A percentile compares a stretch with the other conserved stretches of the same genome.
Evolutionary conservation across 495 filamentous ascomycete species (phyloP).

Genomic region (Patellaria atrata): DNA sequence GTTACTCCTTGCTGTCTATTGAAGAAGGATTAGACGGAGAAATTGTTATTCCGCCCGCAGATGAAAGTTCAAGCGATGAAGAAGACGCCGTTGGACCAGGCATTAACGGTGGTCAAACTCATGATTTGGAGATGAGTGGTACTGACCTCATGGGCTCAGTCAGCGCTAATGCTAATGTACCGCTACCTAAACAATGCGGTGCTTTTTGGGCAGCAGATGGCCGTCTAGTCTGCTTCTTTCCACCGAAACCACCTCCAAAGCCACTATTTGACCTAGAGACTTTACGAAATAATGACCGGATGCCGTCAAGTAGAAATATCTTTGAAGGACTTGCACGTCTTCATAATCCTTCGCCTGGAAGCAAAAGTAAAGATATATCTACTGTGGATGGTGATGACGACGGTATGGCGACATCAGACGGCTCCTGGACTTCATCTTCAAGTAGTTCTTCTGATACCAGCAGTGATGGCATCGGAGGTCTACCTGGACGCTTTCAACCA

Average conservation of each 20-base stretch:
- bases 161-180: constrained; percentile 62
- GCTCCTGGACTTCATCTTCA: constrained; percentile 42
- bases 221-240: constrained; percentile 74
- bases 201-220: constrained; percentile 67
- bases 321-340: constrained; percentile 88
- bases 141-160: constrained; percentile 39
- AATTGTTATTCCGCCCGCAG: constrained; percentile 33
- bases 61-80: constrained; percentile 73
- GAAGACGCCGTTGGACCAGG: constrained; percentile 45
- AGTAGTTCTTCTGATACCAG: constrained; percentile 40
- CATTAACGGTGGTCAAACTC: constrained; percentile 30
- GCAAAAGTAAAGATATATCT: neutral
- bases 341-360: constrained; percentile 39
- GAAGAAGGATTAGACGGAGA: constrained; percentile 39
- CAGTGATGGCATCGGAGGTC: constrained; percentile 42
- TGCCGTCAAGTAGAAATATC: constrained; percentile 46
- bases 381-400: constrained; percentile 1
- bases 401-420: constrained; percentile 26
- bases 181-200: constrained; percentile 59
- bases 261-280: constrained; percentile 47
- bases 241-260: constrained; percentile 58
- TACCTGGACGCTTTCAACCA: constrained; percentile 36
- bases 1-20: constrained; percentile 45
- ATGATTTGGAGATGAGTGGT: constrained; percentile 38
- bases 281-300: constrained; percentile 44